A percentile compares a stretch with the other conserved stretches of the same genome.
Evolutionary conservation across 2,329 filamentous ascomycete genomes (phyloP).

Genomic region (Venturia carpophila): DNA sequence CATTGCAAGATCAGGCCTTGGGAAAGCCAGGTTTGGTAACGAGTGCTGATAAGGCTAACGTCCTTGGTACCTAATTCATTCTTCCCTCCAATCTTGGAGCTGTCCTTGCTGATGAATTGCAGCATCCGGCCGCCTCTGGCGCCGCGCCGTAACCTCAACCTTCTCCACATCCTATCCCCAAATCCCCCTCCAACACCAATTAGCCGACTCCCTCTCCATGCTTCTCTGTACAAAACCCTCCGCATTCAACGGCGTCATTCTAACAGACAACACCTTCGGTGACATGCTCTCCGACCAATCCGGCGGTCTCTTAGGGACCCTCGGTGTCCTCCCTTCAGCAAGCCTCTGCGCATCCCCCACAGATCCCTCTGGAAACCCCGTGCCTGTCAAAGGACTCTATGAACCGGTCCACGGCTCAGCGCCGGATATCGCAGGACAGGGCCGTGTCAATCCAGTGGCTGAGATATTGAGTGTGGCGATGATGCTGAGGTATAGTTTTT

Average conservation of each 20-base stretch:
- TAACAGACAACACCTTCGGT: slow-evolving; percentile 44
- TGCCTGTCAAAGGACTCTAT: slow-evolving; percentile 28
- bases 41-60: slow-evolving; percentile 47
- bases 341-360: slow-evolving; percentile 32
- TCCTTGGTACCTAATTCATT: slow-evolving; percentile 28
- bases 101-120: background rate
- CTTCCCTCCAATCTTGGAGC: background rate
- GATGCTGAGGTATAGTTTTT: slow-evolving; percentile 29
- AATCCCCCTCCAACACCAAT: slow-evolving; percentile 38
- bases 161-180: slow-evolving; percentile 39
- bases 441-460: slow-evolving; percentile 28
- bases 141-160: slow-evolving; percentile 35
- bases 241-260: slow-evolving; percentile 42
- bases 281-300: slow-evolving; percentile 42
- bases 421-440: slow-evolving; percentile 30
- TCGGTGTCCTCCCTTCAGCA: slow-evolving; percentile 41
- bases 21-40: slow-evolving; percentile 35
- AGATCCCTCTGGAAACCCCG: background rate
- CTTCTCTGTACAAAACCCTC: slow-evolving; percentile 41
- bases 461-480: slow-evolving; percentile 29
- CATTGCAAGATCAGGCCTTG: slow-evolving; percentile 26
- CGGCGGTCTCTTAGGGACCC: slow-evolving; percentile 40
- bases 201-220: slow-evolving; percentile 44
- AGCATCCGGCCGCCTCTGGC: slow-evolving; percentile 44
- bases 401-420: slow-evolving; percentile 30